A percentile compares a stretch with the other conserved stretches of the same genome.
Conservation (phyloP, 2,329 filamentous ascomycete species). For the Domatiomyces catenatus region DNA sequence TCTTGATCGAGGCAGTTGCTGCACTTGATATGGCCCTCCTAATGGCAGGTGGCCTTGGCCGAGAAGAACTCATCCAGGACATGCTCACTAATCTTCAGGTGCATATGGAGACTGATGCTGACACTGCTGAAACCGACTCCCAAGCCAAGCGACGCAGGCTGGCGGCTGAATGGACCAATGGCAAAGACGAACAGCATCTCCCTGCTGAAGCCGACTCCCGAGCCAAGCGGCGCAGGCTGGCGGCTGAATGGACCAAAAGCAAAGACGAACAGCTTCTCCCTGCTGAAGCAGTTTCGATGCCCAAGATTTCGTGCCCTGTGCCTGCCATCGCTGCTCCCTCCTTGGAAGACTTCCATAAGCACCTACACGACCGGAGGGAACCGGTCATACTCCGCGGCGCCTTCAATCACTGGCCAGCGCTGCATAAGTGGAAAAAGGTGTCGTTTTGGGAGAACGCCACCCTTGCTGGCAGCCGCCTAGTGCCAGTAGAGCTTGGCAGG, state of each 20-base stretch:
- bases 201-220: constrained; percentile 2
- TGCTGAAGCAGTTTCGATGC: constrained; percentile 16
- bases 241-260: background rate
- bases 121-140: constrained; percentile 1
- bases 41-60: constrained; percentile 49
- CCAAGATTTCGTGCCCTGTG: constrained; percentile 24
- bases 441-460: constrained; percentile 60
- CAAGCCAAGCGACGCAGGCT: constrained; percentile 4
- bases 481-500: constrained; percentile 72
- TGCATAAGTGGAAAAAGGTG: constrained; percentile 58
- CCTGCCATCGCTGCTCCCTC: constrained; percentile 32
- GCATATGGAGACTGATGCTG: background rate
- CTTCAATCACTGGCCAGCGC: constrained; percentile 60
- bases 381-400: constrained; percentile 58
- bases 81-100: constrained; percentile 4
- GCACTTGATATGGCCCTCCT: constrained; percentile 63
- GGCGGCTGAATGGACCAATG: background rate
- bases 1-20: constrained; percentile 36
- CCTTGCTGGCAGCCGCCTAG: constrained; percentile 59
- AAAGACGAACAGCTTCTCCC: background rate
- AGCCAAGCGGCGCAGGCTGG: constrained; percentile 2
- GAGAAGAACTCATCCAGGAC: constrained; percentile 32
- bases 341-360: constrained; percentile 45
- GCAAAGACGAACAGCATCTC: background rate
- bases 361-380: constrained; percentile 35